Conservation (phyloP, 2,329 filamentous ascomycete genomes). For the Colletotrichum somersetense region DNA sequence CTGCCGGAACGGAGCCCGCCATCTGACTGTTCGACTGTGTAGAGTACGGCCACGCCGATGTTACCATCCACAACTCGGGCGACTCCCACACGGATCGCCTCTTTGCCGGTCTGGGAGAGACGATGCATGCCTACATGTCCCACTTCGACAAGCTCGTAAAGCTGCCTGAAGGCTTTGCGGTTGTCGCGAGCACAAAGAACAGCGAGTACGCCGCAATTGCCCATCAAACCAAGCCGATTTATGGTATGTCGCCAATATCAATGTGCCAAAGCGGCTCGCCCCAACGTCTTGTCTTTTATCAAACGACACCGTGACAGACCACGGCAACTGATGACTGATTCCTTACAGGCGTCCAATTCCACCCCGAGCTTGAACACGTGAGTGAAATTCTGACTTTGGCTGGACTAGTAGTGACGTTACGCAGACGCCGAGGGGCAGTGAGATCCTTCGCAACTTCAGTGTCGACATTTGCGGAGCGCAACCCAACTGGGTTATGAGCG, state of each 20-base stretch:
- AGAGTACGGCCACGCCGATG: conserved; percentile 49
- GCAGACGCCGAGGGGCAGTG: conserved; percentile 76
- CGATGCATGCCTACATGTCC: conserved; percentile 84
- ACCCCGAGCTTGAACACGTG: conserved; percentile 77
- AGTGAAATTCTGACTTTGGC: neutral
- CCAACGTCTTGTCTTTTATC: neutral
- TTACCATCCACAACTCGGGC: conserved; percentile 71
- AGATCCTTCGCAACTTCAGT: conserved; percentile 85
- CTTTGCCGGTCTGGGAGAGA: conserved; percentile 79
- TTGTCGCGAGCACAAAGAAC: conserved; percentile 81
- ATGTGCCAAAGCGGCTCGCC: neutral
- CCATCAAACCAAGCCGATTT: conserved; percentile 77
- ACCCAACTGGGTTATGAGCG: conserved; percentile 86
- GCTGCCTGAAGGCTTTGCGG: conserved; percentile 79
- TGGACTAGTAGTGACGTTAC: conserved; percentile 46
- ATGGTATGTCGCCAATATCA: conserved; percentile 57
- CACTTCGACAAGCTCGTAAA: conserved; percentile 87
- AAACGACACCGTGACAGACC: neutral
- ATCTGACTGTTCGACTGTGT: conserved; percentile 45
- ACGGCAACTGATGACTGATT: neutral
- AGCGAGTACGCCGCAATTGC: conserved; percentile 85
- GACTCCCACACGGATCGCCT: conserved; percentile 74
- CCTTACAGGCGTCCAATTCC: conserved; percentile 78
- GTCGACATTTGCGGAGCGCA: conserved; percentile 83
- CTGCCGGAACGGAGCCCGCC: neutral